These are phyloP conservation scores for Tetracladium setigerum DNA, from an alignment of 495 filamentous ascomycete genomes.

Conservation along the genomic window DNA sequence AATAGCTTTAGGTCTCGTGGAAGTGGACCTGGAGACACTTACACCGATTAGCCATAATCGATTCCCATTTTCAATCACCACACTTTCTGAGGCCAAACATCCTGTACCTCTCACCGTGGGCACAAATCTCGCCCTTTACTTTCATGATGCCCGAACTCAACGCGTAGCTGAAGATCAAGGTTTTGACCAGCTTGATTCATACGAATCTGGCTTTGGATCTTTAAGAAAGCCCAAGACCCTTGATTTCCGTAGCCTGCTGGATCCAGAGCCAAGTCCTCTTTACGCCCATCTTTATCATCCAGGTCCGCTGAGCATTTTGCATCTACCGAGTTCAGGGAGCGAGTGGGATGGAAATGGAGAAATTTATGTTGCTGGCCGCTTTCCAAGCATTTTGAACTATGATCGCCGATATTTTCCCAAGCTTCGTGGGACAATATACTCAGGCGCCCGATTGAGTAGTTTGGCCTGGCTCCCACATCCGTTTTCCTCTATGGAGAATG, in stretches of 20 bases:
- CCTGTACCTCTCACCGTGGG: slow-evolving; percentile 77
- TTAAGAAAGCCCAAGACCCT: slow-evolving; percentile 21
- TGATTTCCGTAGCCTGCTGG: slow-evolving; percentile 23
- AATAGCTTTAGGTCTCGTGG: slow-evolving; percentile 50
- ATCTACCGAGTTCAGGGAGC: slow-evolving; percentile 51
- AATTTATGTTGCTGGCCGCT: slow-evolving; percentile 81
- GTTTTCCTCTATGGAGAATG: slow-evolving; percentile 44
- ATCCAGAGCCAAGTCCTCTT: slow-evolving; percentile 36
- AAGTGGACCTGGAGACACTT: slow-evolving; percentile 77
- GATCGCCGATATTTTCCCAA: slow-evolving; percentile 81
- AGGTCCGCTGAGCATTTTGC: slow-evolving; percentile 74
- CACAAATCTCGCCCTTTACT: slow-evolving; percentile 73
- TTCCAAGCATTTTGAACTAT: slow-evolving; percentile 84
- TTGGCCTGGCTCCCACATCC: slow-evolving; percentile 68
- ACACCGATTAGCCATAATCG: slow-evolving; percentile 60
- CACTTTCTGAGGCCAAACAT: slow-evolving; percentile 68
- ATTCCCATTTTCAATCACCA: slow-evolving; percentile 78
- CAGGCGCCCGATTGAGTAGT: slow-evolving; percentile 72
- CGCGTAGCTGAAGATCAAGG: slow-evolving; percentile 9
- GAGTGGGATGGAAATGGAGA: slow-evolving; percentile 46
- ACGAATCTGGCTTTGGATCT: slow-evolving; percentile 2
- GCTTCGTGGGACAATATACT: slow-evolving; percentile 70
- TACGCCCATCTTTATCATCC: slow-evolving; percentile 76
- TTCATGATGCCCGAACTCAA: slow-evolving; percentile 64
- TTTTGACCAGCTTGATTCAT: slow-evolving; percentile 27